phyloP scores from a whole-genome alignment of 306 rosid genomes.

The Acacia melanoxylon region DNA sequence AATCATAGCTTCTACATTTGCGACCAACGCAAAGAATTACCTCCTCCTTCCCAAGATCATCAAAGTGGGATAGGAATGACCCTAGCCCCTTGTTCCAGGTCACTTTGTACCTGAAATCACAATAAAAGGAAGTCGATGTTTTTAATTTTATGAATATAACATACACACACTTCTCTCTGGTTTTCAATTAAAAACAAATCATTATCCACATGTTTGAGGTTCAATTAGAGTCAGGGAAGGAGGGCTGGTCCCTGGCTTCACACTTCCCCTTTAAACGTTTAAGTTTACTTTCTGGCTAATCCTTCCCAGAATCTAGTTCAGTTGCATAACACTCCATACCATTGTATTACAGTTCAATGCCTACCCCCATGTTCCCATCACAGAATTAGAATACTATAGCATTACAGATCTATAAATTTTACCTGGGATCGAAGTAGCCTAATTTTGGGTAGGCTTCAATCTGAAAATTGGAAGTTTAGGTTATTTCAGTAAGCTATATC shows the following conservation, averaged over 20 bases:
- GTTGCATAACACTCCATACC: conserved; percentile 25
- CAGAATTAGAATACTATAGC: conserved; percentile 24
- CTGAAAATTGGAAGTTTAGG: conserved; percentile 43
- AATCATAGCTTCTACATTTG: conserved; percentile 87
- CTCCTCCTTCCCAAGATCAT: conserved; percentile 72
- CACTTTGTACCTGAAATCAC: conserved; percentile 71
- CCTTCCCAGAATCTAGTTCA: conserved; percentile 21
- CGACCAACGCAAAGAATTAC: conserved; percentile 80
- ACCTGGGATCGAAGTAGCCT: conserved; percentile 76
- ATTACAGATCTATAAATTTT: conserved; percentile 32
- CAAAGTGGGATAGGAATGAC: conserved; percentile 82
- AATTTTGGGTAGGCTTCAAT: conserved; percentile 91
- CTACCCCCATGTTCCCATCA: conserved; percentile 12
- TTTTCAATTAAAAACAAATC: conserved; percentile 19
- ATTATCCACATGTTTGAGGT: conserved; percentile 15
- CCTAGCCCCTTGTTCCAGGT: conserved; percentile 73
- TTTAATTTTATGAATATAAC: conserved; percentile 9
- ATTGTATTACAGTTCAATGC: conserved; percentile 1
- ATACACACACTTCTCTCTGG: neutral
- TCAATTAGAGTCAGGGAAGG: conserved; percentile 25
- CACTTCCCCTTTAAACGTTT: conserved; percentile 20
- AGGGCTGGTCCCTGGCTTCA: conserved; percentile 26
- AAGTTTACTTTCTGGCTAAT: conserved; percentile 13
- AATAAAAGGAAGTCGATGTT: conserved; percentile 23
- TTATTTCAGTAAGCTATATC: conserved; percentile 4